Evolutionary conservation across 2,329 filamentous ascomycete species (phyloP).

Genomic region (Dactylellina haptotyla): DNA sequence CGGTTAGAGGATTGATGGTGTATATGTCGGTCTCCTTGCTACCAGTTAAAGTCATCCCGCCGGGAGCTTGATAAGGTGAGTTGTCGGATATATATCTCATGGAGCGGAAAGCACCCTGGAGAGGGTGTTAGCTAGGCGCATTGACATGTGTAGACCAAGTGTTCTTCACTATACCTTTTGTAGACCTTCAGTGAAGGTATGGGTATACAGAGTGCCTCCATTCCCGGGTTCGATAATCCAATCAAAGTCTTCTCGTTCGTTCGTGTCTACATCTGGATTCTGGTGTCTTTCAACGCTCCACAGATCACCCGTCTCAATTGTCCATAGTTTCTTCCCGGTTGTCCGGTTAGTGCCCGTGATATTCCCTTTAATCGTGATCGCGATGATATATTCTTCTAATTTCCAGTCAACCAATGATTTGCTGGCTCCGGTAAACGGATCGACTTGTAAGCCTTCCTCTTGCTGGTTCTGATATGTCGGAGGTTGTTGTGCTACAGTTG

Average conservation of each 20-base stretch:
- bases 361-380: conserved; percentile 41
- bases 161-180: conserved; percentile 18
- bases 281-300: conserved; percentile 40
- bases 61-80: conserved; percentile 30
- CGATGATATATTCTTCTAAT: conserved; percentile 38
- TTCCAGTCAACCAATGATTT: conserved; percentile 40
- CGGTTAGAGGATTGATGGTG: conserved; percentile 43
- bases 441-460: conserved; percentile 10
- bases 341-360: conserved; percentile 30
- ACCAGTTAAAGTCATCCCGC: conserved; percentile 39
- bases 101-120: conserved; percentile 33
- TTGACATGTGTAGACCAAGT: background rate
- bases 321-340: conserved; percentile 21
- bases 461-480: background rate
- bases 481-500: conserved; percentile 25
- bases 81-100: conserved; percentile 41
- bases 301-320: conserved; percentile 18
- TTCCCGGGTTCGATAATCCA: conserved; percentile 52
- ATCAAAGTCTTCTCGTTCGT: conserved; percentile 35
- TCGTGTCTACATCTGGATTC: background rate
- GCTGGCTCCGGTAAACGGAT: conserved; percentile 38
- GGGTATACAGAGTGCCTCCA: conserved; percentile 37
- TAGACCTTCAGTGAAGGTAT: conserved; percentile 20
- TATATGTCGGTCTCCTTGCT: conserved; percentile 43
- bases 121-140: background rate